Evolutionary conservation across 1,284 basidiomycete species (phyloP).

Genomic region (Schizophyllum commune): DNA sequence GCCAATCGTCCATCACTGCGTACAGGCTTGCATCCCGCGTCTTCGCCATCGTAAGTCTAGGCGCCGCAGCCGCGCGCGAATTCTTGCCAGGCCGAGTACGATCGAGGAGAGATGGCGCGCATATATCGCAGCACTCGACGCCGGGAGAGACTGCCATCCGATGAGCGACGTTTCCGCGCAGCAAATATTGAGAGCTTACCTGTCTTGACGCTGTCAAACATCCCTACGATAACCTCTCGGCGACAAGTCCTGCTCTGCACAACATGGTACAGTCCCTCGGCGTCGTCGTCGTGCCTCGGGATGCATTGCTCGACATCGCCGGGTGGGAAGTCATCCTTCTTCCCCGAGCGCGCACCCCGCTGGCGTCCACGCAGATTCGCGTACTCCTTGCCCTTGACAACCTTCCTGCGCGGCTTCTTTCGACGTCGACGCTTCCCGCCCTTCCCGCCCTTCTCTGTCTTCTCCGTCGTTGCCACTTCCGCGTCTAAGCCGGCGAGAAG

Average conservation of each 20-base stretch:
- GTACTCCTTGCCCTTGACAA: constrained; percentile 4
- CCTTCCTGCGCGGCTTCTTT: background rate
- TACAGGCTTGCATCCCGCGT: background rate
- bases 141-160: background rate
- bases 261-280: constrained; percentile 14
- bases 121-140: constrained; percentile 19
- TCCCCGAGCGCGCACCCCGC: too few relatives aligned
- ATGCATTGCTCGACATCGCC: too few relatives aligned
- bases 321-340: too few relatives aligned
- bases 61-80: background rate
- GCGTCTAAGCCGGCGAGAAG: background rate
- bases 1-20: background rate
- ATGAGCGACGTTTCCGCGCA: background rate
- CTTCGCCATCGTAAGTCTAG: background rate
- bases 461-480: background rate
- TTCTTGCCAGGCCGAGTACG: constrained; percentile 10
- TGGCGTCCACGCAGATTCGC: too few relatives aligned
- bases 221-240: constrained; percentile 11
- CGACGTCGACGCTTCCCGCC: background rate
- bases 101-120: constrained; percentile 15
- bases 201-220: constrained; percentile 12
- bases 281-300: too few relatives aligned
- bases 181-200: background rate
- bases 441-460: constrained; percentile 1
- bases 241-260: constrained; percentile 18